Evolutionary conservation across 257 asterid genomes (phyloP).

Genomic region (Nicotiana tomentosiformis): DNA sequence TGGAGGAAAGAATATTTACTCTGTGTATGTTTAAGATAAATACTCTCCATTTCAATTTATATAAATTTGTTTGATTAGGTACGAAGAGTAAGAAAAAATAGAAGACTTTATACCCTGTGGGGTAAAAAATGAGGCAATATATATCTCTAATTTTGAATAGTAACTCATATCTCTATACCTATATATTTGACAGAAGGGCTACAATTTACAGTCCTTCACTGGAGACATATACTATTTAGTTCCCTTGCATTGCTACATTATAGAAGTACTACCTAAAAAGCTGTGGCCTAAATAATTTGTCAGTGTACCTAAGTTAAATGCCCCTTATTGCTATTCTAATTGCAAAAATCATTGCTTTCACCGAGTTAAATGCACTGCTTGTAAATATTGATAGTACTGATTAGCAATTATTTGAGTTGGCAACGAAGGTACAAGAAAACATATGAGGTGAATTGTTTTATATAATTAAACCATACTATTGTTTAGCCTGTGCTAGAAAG

Average conservation of each 20-base stretch:
- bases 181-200: no score
- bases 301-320: background rate
- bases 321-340: background rate
- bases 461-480: no score
- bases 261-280: background rate
- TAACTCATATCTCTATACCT: no score
- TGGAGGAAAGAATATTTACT: no score
- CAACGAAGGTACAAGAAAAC: background rate
- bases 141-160: no score
- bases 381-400: background rate
- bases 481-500: no score
- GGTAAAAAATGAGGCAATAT: no score
- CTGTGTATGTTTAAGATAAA: no score
- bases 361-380: background rate
- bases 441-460: no score
- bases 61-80: no score
- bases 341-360: background rate
- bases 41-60: no score
- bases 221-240: background rate
- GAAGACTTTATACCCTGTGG: fast-evolving
- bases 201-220: background rate
- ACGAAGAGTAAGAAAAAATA: no score
- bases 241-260: background rate
- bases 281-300: background rate
- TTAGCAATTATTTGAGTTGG: background rate